These are phyloP conservation scores for Rhazya stricta DNA, from an alignment of 257 asterid genomes.

Conservation along the genomic window DNA sequence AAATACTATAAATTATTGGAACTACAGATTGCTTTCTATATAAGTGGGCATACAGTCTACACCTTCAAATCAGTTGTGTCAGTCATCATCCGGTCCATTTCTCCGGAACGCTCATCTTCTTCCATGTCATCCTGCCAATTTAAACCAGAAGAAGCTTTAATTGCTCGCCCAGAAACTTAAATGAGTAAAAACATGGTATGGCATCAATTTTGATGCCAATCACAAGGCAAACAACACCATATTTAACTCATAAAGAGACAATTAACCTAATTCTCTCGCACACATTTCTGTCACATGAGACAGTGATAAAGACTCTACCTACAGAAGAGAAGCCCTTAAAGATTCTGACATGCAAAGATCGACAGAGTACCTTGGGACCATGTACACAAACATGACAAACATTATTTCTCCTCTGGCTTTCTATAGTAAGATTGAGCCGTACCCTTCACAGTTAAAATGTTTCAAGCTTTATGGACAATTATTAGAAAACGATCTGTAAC, in stretches of 20 bases:
- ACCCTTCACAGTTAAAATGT: background rate
- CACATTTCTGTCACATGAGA: background rate
- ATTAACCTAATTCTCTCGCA: background rate
- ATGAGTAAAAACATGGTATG: background rate
- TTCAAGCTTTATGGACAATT: background rate
- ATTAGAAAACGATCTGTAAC: background rate
- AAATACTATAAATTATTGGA: background rate
- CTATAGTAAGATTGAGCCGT: background rate
- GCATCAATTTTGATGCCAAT: background rate
- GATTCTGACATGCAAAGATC: background rate
- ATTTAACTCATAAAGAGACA: background rate
- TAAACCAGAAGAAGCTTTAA: background rate
- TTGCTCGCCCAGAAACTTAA: background rate
- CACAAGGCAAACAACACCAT: background rate
- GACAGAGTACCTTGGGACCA: background rate
- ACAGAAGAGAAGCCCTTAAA: background rate
- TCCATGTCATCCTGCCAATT: conserved; percentile 36
- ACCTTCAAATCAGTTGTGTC: conserved; percentile 32
- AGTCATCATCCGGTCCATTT: conserved; percentile 15
- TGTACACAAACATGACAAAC: too few relatives aligned
- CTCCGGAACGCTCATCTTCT: conserved; percentile 24
- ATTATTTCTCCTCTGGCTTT: too few relatives aligned
- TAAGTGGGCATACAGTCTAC: conserved; percentile 1
- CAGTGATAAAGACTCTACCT: background rate
- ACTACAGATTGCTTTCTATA: conserved; percentile 3